These are phyloP conservation scores for Erythrophleum fordii DNA, from an alignment of 306 rosid species.

Conservation along the genomic window DNA sequence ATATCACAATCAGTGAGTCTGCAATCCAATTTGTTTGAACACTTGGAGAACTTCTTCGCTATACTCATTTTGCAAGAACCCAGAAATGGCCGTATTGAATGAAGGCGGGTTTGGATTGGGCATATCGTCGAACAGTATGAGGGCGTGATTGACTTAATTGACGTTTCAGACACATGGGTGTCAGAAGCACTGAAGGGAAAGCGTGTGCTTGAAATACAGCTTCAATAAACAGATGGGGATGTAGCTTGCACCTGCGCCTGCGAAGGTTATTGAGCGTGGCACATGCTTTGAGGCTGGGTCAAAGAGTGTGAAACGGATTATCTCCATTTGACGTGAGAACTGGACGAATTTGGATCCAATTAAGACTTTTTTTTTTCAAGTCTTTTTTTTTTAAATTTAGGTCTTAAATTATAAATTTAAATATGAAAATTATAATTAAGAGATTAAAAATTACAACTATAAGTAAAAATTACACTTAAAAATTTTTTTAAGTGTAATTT, in stretches of 20 bases:
- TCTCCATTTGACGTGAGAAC: too few species aligned
- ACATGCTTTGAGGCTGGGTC: slow-evolving; percentile 71
- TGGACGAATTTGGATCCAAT: too few species aligned
- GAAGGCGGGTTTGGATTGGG: slow-evolving; percentile 52
- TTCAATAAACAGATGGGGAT: slow-evolving; percentile 55
- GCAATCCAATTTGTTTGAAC: slow-evolving; percentile 40
- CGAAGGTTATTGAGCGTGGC: slow-evolving; percentile 45
- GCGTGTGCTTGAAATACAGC: slow-evolving; percentile 55
- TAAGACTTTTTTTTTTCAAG: too few species aligned
- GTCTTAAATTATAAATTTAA: too few species aligned
- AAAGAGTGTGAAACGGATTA: too few species aligned
- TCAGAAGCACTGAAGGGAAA: slow-evolving; percentile 59
- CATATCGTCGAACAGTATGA: slow-evolving; percentile 65
- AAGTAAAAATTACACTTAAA: too few species aligned
- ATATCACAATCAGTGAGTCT: slow-evolving; percentile 39
- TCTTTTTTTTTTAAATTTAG: too few species aligned
- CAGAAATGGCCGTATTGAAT: slow-evolving; percentile 62
- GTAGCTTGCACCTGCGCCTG: slow-evolving; percentile 47
- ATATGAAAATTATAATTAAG: too few species aligned
- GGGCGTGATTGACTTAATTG: slow-evolving; percentile 38
- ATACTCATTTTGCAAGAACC: slow-evolving; percentile 52
- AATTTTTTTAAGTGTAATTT: too few species aligned
- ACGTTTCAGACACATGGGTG: slow-evolving; percentile 36
- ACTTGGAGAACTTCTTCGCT: slow-evolving; percentile 44
- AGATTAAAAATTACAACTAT: too few species aligned